Percentiles rank a stretch among this genome's conserved stretches.
These are phyloP conservation scores for Boletus patriciae DNA, from an alignment of 768 basidiomycete genomes.

Conservation along the genomic window DNA sequence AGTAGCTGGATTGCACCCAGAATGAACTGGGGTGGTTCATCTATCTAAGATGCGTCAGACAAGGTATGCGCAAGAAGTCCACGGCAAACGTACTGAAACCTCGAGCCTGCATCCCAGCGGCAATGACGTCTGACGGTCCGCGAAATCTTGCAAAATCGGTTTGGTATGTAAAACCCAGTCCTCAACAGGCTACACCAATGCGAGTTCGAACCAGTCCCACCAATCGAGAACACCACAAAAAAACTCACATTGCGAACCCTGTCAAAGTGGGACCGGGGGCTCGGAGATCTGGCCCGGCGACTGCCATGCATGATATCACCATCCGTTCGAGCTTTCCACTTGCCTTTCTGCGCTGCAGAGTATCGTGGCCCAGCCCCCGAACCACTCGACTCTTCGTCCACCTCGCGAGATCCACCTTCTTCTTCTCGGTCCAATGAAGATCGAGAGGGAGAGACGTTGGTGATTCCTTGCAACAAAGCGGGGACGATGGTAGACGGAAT, in stretches of 20 bases:
- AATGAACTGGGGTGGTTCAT: conserved; percentile 26
- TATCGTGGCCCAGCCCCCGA: background rate
- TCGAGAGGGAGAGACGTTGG: background rate
- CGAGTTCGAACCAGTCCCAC: background rate
- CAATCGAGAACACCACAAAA: background rate
- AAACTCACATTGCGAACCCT: conserved; percentile 5
- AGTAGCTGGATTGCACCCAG: conserved; percentile 29
- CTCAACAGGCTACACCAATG: conserved; percentile 9
- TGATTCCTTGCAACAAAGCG: conserved; percentile 12
- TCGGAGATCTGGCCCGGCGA: background rate
- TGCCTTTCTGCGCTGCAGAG: conserved; percentile 14
- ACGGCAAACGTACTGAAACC: conserved; percentile 19
- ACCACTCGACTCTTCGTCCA: background rate
- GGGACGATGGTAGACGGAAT: conserved; percentile 21
- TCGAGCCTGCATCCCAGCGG: conserved; percentile 27
- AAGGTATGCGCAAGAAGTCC: background rate
- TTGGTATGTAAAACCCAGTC: conserved; percentile 27
- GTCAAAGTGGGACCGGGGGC: background rate
- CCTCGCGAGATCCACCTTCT: background rate
- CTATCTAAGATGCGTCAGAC: conserved; percentile 19
- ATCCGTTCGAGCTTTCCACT: conserved; percentile 8
- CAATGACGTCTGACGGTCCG: conserved; percentile 26
- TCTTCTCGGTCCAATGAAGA: background rate
- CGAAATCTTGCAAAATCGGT: conserved; percentile 28
- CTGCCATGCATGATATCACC: background rate